Evolutionary conservation across 2,329 filamentous ascomycete species (phyloP).

Genomic region (Neoscytalidium dimidiatum): DNA sequence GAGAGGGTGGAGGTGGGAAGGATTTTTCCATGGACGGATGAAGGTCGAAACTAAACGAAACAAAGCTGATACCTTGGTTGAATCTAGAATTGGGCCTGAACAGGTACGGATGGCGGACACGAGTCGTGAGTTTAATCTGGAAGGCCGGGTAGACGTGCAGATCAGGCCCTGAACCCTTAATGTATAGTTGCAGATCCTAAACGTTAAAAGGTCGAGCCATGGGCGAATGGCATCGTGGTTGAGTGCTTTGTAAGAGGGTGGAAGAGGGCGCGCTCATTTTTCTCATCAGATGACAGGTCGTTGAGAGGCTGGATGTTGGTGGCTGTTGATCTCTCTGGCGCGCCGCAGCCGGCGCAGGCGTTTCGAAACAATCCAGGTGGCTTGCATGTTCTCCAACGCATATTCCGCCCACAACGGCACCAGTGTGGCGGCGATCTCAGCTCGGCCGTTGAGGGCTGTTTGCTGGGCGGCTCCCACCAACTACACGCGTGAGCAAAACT

Average conservation of each 20-base stretch:
- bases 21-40: background rate
- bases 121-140: slow-evolving; percentile 14
- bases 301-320: background rate
- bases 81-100: background rate
- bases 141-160: background rate
- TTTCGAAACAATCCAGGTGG: slow-evolving; percentile 1
- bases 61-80: background rate
- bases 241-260: background rate
- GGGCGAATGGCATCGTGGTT: background rate
- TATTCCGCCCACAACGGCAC: background rate
- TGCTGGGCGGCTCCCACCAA: background rate
- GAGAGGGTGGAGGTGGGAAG: background rate
- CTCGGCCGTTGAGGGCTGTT: background rate
- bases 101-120: background rate
- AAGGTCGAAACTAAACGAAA: background rate
- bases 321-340: background rate
- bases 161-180: background rate
- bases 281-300: background rate
- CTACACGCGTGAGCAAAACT: background rate
- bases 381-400: background rate
- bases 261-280: too few relatives aligned
- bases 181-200: background rate
- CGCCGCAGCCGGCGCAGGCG: background rate
- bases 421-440: background rate
- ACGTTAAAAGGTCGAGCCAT: background rate